A percentile compares a stretch with the other conserved stretches of the same genome.
Conservation (phyloP, 257 asterid genomes). For the Solanum microdontum region DNA sequence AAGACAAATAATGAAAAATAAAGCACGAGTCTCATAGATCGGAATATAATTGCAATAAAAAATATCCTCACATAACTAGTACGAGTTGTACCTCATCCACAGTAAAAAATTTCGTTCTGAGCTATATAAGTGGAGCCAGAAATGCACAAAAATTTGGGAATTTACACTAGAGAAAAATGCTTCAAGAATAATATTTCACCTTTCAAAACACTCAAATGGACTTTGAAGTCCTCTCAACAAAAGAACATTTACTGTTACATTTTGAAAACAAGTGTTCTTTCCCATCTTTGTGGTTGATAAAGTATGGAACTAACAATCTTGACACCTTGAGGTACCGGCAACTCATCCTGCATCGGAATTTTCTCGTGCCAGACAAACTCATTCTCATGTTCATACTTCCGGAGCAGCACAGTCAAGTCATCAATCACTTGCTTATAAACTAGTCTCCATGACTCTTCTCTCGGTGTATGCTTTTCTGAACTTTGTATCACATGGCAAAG, state of each 20-base stretch:
- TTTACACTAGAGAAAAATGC: neutral
- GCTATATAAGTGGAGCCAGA: no score
- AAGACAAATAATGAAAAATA: no score
- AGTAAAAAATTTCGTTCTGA: no score
- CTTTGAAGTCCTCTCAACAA: neutral
- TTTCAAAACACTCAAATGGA: neutral
- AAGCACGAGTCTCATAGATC: no score
- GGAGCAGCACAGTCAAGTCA: constrained; percentile 22
- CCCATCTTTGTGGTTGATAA: constrained; percentile 32
- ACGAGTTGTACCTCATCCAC: no score
- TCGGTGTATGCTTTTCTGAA: constrained; percentile 24
- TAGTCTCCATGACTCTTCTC: constrained; percentile 39
- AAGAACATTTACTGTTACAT: neutral
- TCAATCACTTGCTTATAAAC: constrained; percentile 21
- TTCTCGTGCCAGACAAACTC: constrained; percentile 51
- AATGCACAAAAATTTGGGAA: no score
- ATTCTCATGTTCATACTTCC: constrained; percentile 51
- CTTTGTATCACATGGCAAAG: constrained; percentile 31
- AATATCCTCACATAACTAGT: no score
- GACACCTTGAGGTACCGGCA: constrained; percentile 29
- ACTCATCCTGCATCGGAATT: constrained; percentile 13
- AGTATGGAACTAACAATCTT: constrained; percentile 39
- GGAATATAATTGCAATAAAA: no score
- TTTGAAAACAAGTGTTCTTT: constrained; percentile 19
- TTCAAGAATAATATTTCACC: neutral